Evolutionary conservation across 352 stramenopile species (phyloP).

Genomic region (Phytophthora quininea): DNA sequence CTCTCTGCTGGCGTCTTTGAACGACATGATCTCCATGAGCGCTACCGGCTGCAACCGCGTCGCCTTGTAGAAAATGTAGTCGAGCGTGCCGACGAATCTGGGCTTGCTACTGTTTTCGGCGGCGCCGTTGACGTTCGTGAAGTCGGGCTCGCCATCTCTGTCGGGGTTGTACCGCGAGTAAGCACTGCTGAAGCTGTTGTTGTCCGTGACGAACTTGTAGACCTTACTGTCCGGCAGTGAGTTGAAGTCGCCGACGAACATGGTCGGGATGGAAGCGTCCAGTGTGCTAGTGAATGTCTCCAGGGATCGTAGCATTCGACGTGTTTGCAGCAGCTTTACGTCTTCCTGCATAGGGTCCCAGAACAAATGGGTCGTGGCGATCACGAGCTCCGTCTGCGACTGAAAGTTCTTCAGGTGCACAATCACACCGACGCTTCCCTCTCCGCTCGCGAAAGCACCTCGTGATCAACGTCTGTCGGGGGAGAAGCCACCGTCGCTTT

Average conservation of each 20-base stretch:
- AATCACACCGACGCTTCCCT: constrained; percentile 70
- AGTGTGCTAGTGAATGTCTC: constrained; percentile 36
- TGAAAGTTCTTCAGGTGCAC: constrained; percentile 54
- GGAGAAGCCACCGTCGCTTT: neutral
- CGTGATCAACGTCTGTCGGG: constrained; percentile 49
- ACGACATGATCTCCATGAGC: constrained; percentile 78
- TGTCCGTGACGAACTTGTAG: constrained; percentile 59
- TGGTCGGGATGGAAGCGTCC: constrained; percentile 28
- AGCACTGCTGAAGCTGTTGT: constrained; percentile 53
- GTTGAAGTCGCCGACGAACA: constrained; percentile 87
- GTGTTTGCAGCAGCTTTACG: constrained; percentile 80
- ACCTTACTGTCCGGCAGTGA: constrained; percentile 79
- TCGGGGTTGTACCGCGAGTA: constrained; percentile 53
- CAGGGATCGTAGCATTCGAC: constrained; percentile 56
- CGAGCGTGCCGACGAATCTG: constrained; percentile 76
- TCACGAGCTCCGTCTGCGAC: constrained; percentile 50
- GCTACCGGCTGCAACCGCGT: constrained; percentile 53
- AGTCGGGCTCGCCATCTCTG: constrained; percentile 68
- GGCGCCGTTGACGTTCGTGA: constrained; percentile 80
- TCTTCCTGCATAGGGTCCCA: constrained; percentile 86
- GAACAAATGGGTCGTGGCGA: constrained; percentile 87
- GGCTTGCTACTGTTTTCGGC: constrained; percentile 34
- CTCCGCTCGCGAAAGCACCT: constrained; percentile 52
- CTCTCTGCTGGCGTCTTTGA: constrained; percentile 61
- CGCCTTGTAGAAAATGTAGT: constrained; percentile 85